Evolutionary conservation across 352 stramenopile species (phyloP), one percentile per base, ranked within the genome.

Genomic region (Pseudoperonospora humuli): DNA sequence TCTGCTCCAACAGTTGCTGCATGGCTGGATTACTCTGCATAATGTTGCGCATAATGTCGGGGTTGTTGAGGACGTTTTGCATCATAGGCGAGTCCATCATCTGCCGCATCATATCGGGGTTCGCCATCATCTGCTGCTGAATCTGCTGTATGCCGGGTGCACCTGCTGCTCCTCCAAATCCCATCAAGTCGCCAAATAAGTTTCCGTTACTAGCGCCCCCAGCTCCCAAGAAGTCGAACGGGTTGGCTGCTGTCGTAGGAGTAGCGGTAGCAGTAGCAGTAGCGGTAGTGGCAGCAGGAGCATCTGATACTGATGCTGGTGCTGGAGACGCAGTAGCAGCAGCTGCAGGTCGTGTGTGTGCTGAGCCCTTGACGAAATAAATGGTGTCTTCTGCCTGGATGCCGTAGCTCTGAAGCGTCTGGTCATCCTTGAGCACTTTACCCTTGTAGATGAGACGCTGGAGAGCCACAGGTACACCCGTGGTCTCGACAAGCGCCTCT

Each of bases 1-100:
- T 98, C 32, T 84, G 70, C 57, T 98, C 89, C 50, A 98, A 75
- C 8, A 98, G 61, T 39, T 93, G 74, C 50, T 95, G 85, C 69
- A 98, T 95, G 54, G 96, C 84, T 6, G 96, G 95, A 64, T 98
- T 98, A 42, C 74, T 90, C 67, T 97, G 79, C 81, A 98, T 96
- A 52, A 98, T 95, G 50, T 55, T 84, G 11, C 81, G 77, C 75
- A 99, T 96, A 28, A 98, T 86, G 39, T 98, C 89, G 2, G 96
- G 95, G 64, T 98, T 97, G 65, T 82, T 96, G 50, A 98, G 70
- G 20, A 99, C 64, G 34, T 55, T 75, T 70, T 98, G 91, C 56
- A 98, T 81, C 46, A 96, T 77, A 19, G 84, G 88, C 39, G 67
- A 93, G 28, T 95, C 70, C 78, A 95, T 87, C 63, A 96, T 89